phyloP scores from a whole-genome alignment of 257 asterid species.

The Scutellaria baicalensis region DNA sequence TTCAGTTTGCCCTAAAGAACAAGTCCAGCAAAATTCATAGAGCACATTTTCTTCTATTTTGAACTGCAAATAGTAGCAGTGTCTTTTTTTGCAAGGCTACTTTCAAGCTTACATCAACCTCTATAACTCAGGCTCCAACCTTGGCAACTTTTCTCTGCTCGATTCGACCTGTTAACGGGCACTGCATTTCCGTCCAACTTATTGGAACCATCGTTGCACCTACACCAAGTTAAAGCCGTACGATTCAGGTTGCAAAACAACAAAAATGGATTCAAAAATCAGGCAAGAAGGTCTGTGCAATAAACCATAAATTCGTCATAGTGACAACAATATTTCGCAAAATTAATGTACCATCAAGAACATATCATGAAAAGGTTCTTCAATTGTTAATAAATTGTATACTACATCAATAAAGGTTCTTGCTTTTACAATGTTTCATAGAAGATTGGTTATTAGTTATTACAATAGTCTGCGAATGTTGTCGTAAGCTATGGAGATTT shows the following conservation, averaged over 20 bases:
- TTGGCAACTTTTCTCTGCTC: constrained; percentile 91
- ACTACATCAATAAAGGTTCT: too few relatives aligned
- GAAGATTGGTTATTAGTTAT: too few relatives aligned
- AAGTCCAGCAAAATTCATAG: not conserved
- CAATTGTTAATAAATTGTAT: not conserved
- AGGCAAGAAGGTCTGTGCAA: not conserved
- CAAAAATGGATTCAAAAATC: too few relatives aligned
- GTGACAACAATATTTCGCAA: too few relatives aligned
- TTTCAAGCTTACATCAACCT: not conserved
- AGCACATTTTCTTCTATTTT: not conserved
- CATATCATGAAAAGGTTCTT: not conserved
- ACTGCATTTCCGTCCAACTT: constrained; percentile 98
- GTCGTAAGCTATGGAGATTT: not conserved
- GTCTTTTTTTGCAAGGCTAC: not conserved
- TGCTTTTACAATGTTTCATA: not conserved
- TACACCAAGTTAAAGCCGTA: constrained; percentile 12
- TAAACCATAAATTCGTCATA: not conserved
- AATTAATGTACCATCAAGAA: too few relatives aligned
- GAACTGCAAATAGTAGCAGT: not conserved
- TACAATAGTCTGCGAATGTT: not conserved
- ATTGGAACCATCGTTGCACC: constrained; percentile 89
- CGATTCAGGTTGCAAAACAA: not conserved
- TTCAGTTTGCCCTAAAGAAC: not conserved
- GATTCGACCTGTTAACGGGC: constrained; percentile 78
- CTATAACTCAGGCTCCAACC: constrained; percentile 35